These are phyloP conservation scores for Dictyophora rubrovolvata DNA, from an alignment of 768 basidiomycete species.

Conservation along the genomic window DNA sequence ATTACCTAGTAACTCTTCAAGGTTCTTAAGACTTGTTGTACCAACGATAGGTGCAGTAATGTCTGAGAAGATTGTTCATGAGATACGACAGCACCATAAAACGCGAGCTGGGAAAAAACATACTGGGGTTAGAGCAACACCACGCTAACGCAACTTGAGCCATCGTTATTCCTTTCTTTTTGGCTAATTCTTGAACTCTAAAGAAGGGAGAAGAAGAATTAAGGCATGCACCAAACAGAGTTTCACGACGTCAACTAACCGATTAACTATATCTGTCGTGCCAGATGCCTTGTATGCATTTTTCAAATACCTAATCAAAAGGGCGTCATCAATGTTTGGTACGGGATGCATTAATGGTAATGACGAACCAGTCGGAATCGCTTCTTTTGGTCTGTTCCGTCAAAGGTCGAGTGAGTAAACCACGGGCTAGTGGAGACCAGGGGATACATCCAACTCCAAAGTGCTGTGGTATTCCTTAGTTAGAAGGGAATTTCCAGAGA, in stretches of 20 bases:
- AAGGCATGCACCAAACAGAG: not conserved
- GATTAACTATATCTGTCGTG: conserved; percentile 28
- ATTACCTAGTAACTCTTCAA: conserved; percentile 30
- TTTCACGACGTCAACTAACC: conserved; percentile 21
- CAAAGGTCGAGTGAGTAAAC: conserved; percentile 25
- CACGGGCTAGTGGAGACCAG: conserved; percentile 34
- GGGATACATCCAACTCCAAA: conserved; percentile 37
- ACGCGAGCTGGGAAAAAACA: not conserved
- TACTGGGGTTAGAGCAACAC: conserved; percentile 20
- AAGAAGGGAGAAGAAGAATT: not conserved
- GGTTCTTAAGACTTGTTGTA: conserved; percentile 28
- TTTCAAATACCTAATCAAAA: conserved; percentile 15
- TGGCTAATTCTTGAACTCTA: conserved; percentile 32
- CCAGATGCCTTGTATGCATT: conserved; percentile 19
- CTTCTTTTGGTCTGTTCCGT: not conserved
- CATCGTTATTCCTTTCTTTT: conserved; percentile 29
- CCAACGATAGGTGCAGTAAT: conserved; percentile 38
- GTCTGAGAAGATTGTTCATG: not conserved
- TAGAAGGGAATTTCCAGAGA: not conserved
- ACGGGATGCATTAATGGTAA: not conserved
- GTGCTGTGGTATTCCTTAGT: conserved; percentile 15
- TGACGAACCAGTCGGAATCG: not conserved
- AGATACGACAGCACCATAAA: conserved; percentile 2
- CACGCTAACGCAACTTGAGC: conserved; percentile 35
- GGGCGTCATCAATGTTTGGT: not conserved